Base-by-base conservation (phyloP, 1,284 basidiomycete species). In the Leccinum subspadiceum region DNA sequence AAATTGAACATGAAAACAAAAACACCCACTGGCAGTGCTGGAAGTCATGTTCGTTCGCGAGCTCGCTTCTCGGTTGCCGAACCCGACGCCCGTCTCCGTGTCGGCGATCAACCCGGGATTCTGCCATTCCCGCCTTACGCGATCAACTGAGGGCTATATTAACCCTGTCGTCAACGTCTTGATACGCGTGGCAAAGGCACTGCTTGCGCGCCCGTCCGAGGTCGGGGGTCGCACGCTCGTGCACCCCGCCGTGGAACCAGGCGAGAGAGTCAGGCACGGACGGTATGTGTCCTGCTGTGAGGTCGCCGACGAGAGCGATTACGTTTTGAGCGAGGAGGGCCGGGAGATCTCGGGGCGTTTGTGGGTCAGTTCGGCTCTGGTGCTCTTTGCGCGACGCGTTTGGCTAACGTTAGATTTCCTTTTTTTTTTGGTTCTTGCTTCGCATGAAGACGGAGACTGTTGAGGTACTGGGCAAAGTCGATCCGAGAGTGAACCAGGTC, bases 21-120 rank as follows among this genome's bases (percentile, higher is more conserved):
- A 17, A 48, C 8, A 7, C 1, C 0, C 24, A 10, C 15, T 9
- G n/a, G 8, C 39, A 73, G 75, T 73, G 6, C 57, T 75, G 29
- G 64, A 68, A 56, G 52, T 77, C 35, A 62, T 76, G 64, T 75
- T 75, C 58, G 62, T 70, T 20, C 66, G 70, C 24, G 68, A 75
- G 51, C 65, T 79, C 24, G 68, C 71, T 15, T 70, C 65, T 12
- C 72, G 67, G n/a, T 62, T 78, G 22, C 63, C 70, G 7, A 57
- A 64, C 15, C 65, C 69, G 17, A 68, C 66, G 2, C 66, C 75
- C 4, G 62, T 78, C 20, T 63, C 71, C 17, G 70, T 78, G 37
- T 72, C 73, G n/a, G 64, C 68, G 44, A 66, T 76, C 53, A 71
- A 77, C 57, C 77, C 77, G 1, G 75, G 77, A 8, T 67, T 71